These are phyloP conservation scores for Dactylellina parvicollis DNA, from an alignment of 2,329 filamentous ascomycete species.

Conservation along the genomic window DNA sequence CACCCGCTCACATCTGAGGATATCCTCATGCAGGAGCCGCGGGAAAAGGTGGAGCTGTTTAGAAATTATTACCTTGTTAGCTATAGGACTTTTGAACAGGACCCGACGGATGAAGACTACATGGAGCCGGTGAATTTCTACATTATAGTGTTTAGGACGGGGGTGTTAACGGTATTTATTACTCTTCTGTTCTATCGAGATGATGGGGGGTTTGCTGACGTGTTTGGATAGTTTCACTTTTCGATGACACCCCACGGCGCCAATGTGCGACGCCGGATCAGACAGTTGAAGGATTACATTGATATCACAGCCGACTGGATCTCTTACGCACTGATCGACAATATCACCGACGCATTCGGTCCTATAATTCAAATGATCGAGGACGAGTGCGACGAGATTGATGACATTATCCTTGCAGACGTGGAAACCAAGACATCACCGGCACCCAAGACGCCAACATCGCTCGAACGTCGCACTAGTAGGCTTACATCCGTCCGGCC, in stretches of 20 bases:
- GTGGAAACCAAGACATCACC: constrained; percentile 58
- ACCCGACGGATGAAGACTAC: constrained; percentile 80
- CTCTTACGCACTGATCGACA: constrained; percentile 94
- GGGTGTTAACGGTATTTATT: constrained; percentile 73
- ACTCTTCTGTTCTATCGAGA: background rate
- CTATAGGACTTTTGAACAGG: constrained; percentile 90
- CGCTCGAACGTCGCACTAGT: constrained; percentile 6
- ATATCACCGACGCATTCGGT: constrained; percentile 96
- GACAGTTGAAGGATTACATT: constrained; percentile 92
- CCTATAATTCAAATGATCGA: constrained; percentile 89
- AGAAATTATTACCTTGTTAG: constrained; percentile 98
- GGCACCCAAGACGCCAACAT: background rate
- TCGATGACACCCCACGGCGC: constrained; percentile 84
- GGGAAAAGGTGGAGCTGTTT: constrained; percentile 98
- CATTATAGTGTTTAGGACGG: constrained; percentile 94
- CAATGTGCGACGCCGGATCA: constrained; percentile 90
- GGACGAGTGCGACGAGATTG: constrained; percentile 86
- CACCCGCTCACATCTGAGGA: constrained; percentile 96
- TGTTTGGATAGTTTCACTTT: constrained; percentile 78
- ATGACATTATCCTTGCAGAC: constrained; percentile 93
- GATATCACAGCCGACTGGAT: constrained; percentile 97
- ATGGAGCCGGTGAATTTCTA: constrained; percentile 97
- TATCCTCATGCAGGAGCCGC: constrained; percentile 92
- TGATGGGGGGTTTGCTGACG: background rate
- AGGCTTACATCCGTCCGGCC: constrained; percentile 15